Conservation (phyloP, 768 basidiomycete species). For the Agaricus sinodeliciosus region DNA sequence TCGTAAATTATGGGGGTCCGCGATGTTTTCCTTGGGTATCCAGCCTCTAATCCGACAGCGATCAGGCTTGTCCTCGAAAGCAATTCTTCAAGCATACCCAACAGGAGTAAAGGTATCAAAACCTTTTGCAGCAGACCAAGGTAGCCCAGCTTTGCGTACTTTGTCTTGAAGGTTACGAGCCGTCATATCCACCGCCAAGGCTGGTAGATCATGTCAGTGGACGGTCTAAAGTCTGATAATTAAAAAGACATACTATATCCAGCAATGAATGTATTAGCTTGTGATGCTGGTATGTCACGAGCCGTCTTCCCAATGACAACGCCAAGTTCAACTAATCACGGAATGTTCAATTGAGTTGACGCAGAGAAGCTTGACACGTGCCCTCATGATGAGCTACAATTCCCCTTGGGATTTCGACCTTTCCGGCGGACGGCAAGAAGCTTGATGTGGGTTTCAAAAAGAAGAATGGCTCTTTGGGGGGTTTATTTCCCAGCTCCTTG, state of each 20-base stretch:
- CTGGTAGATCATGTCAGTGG: slow-evolving; percentile 32
- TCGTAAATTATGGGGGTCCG: slow-evolving; percentile 69
- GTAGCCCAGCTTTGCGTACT: slow-evolving; percentile 89
- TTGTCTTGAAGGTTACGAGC: slow-evolving; percentile 92
- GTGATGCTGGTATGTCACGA: slow-evolving; percentile 67
- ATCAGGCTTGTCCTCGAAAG: neutral
- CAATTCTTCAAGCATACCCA: slow-evolving; percentile 41
- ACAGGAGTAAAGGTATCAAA: slow-evolving; percentile 96
- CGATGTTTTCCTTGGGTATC: slow-evolving; percentile 65
- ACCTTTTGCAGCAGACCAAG: slow-evolving; percentile 96
- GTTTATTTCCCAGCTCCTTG: slow-evolving; percentile 84
- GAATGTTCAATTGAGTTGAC: neutral
- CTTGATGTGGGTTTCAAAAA: slow-evolving; percentile 96
- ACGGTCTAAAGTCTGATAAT: neutral
- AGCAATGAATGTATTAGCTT: slow-evolving; percentile 75
- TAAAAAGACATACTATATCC: slow-evolving; percentile 69
- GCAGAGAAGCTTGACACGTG: slow-evolving; percentile 19
- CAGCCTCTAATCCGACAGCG: slow-evolving; percentile 45
- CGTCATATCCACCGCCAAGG: slow-evolving; percentile 94
- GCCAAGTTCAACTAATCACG: slow-evolving; percentile 78
- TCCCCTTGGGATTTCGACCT: slow-evolving; percentile 81
- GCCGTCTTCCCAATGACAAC: slow-evolving; percentile 90
- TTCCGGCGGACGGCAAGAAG: slow-evolving; percentile 72
- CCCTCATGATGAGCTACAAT: slow-evolving; percentile 90
- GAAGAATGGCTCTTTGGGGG: slow-evolving; percentile 95